A percentile compares a stretch with the other conserved stretches of the same genome.
phyloP scores from a whole-genome alignment of 2,329 filamentous ascomycete species.

The Penicillium sp. region DNA sequence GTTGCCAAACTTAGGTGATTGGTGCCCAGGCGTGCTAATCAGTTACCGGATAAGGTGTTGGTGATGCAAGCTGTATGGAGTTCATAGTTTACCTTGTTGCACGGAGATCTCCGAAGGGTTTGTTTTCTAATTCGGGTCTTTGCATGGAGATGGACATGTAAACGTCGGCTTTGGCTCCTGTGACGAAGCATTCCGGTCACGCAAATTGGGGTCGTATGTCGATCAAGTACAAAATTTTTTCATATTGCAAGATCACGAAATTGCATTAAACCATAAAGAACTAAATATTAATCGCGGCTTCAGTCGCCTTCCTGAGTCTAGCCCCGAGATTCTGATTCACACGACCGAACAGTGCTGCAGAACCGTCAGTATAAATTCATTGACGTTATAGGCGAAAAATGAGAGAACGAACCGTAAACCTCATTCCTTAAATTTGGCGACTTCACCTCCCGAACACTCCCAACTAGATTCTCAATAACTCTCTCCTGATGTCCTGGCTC shows the following conservation, averaged over 20 bases:
- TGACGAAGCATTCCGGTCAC: not conserved
- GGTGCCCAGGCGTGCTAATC: not conserved
- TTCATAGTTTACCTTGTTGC: not conserved
- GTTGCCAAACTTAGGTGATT: not conserved
- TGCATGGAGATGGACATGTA: not conserved
- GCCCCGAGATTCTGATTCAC: conserved; percentile 22
- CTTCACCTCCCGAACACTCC: conserved; percentile 20
- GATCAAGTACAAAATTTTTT: not conserved
- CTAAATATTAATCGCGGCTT: conserved; percentile 5
- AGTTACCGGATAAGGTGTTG: not conserved
- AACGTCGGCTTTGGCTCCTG: not conserved
- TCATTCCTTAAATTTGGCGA: conserved; percentile 21
- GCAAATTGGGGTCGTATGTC: not conserved
- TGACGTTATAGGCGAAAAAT: not conserved
- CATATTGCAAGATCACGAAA: not conserved
- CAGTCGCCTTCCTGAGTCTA: conserved; percentile 10
- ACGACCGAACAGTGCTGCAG: conserved; percentile 19
- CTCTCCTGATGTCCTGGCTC: conserved; percentile 35
- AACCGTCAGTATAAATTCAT: not conserved
- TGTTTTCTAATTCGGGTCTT: not conserved
- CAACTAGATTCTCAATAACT: conserved; percentile 29
- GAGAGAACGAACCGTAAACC: conserved; percentile 27
- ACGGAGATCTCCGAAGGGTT: not conserved
- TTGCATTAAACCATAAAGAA: not conserved
- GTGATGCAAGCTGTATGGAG: not conserved